Conservation (phyloP, 1,284 basidiomycete genomes). For the Leccinum griseonigrum region DNA sequence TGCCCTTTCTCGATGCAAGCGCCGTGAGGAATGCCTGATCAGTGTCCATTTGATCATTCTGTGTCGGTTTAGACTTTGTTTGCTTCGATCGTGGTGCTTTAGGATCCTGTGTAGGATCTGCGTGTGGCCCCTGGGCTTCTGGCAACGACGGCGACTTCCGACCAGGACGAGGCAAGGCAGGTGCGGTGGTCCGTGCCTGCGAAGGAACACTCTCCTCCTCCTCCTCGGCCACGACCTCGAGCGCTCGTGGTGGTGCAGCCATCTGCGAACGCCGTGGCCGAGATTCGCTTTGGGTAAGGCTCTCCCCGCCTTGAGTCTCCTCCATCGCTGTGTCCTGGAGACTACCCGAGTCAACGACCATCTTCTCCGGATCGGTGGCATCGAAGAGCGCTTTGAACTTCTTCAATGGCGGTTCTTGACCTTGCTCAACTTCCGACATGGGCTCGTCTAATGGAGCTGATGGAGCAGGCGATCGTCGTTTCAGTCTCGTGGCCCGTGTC, state of each 20-base stretch:
- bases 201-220: conserved; percentile 43
- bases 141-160: background rate
- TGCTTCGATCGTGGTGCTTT: conserved; percentile 7
- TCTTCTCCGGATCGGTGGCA: conserved; percentile 53
- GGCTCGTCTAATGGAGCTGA: conserved; percentile 16
- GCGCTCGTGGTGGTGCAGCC: conserved; percentile 15
- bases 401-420: conserved; percentile 56
- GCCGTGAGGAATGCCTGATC: conserved; percentile 71
- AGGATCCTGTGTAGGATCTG: background rate
- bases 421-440: conserved; percentile 19
- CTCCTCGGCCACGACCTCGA: conserved; percentile 48
- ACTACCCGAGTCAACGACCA: conserved; percentile 18
- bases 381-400: conserved; percentile 73
- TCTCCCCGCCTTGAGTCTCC: conserved; percentile 20
- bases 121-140: background rate
- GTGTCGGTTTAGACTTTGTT: conserved; percentile 6
- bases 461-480: conserved; percentile 23
- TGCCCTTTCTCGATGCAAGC: conserved; percentile 69
- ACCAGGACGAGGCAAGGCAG: background rate
- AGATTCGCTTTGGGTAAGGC: conserved; percentile 38
- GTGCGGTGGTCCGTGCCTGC: conserved; percentile 3
- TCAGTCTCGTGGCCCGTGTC: conserved; percentile 23
- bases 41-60: conserved; percentile 41
- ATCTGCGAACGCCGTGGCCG: conserved; percentile 14
- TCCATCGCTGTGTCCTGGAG: conserved; percentile 8